Evolutionary conservation across 1,284 basidiomycete genomes (phyloP), one percentile per base, ranked within the genome.

Genomic region (Fomitopsis betulina): DNA sequence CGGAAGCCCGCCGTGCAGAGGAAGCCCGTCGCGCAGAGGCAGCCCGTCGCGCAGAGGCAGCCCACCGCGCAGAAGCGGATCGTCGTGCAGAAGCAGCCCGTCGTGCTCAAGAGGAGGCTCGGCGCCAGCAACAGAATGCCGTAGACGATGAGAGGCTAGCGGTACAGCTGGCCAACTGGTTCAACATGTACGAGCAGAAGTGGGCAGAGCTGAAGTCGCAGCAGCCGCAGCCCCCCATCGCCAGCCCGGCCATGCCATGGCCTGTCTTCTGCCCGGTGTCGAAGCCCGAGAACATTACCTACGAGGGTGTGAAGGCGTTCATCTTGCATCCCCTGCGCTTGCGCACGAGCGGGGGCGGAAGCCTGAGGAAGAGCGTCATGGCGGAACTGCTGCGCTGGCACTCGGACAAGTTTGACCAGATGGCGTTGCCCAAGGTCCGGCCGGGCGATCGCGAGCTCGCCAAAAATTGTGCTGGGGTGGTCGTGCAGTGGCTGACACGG

Each of bases 341-440:
- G 15, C 70, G 75, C 25, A 63, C 68, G 0, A 67, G 65, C 15
- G 37, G 57, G 52, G 62, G 66, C 53, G 66, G 65, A 2, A 80
- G 65, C 1, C 61, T 52, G 7, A 74, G 69, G 61, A 76, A 77
- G 40, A 67, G 68, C 17, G 60, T 83, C 62, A 77, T 73, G 62
- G 61, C 61, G 10, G 82, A 84, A 62, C 67, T 84, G 37, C 63
- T 82, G 43, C 73, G 73, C 17, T 84, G 79, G 74, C 83, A 85
- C 62, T 79, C 82, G 1, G 83, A 84, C 63, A 81, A 80, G 64
- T 78, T 82, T 62, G 64, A 74, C 54, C 50, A 63, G 4, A 35
- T 27, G 10, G 47, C 58, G 37, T 10, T 59, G 15, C 43, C 51
- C 13, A 63, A 56, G 52, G 38, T 67, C 17, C 19, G 15, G 5